Evolutionary conservation across 1,139 yeast species (phyloP), one percentile per base, ranked within the genome.

Genomic region (Blastobotrys petasosporus): DNA sequence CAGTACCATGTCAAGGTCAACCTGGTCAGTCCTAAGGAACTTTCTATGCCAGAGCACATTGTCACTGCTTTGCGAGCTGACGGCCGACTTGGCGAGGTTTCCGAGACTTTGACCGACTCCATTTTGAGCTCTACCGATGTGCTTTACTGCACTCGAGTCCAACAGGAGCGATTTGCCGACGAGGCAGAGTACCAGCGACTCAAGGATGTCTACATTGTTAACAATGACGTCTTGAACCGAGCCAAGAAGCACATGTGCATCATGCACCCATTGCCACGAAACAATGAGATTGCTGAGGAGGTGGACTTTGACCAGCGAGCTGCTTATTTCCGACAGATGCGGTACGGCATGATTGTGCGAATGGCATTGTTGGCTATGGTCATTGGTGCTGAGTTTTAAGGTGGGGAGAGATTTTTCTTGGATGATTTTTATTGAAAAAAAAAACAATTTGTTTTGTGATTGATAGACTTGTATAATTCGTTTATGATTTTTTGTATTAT

Each of bases 231-330:
- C 54, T 77, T 94, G 65, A 77, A 88, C 43, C 80, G 84, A 66
- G 97, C 98, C 59, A 94, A 94, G 74, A 88, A 87, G 68, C 97
- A 92, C 71, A 92, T 92, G 98, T 88, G 96, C 69, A 85, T 94
- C 54, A 84, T 94, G 95, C 99, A 94, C 68, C 99, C 99, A 67
- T 79, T 94, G 61, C 99, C 99, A 66, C 85, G 99, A 71, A 88
- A 87, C 56, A 84, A 80, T 60, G 99, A 94, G 73, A 90, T 94
- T 59, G 84, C 86, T 63, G 97, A 88, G 71, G 98, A 94, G 73
- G 97, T 94, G 60, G 99, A 94, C 69, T 92, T 90, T 63, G 99
- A 94, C 69, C 97, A 90, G 69, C 85, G 98, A 69, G 97, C 98
- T 55, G 97, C 97, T 51, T 92, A 92, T 74, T 92, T 92, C 76